Evolutionary conservation across 441 rosid genomes (phyloP), one percentile per base, ranked within the genome.

Genomic region (California macrophylla): DNA sequence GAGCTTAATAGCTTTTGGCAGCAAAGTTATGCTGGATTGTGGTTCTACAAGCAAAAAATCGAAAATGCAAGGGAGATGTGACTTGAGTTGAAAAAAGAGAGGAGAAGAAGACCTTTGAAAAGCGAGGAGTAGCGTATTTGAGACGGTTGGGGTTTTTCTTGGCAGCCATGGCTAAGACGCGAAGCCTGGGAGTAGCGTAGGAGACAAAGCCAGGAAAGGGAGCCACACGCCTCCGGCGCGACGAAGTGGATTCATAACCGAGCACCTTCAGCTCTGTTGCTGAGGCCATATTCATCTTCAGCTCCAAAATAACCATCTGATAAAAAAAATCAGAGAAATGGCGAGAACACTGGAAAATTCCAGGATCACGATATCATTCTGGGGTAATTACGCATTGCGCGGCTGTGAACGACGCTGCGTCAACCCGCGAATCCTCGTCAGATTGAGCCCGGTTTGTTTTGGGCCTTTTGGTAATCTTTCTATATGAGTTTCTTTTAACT

Each of bases 141-240:
- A 93, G 95, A 66, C 97, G 96, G 80, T 93, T 93, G 23, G 97
- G 98, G 82, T 85, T 91, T 78, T 86, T 83, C 83, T 89, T 91
- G 45, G 78, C 81, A 3, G 93, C 84, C 80, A 91, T 77, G 38
- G 89, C 81, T 20, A 82, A 60, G 68, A 84, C 75, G 0, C 29
- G 72, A 63, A 76, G 67, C 60, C 77, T 79, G 50, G 64, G 73
- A 21, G 76, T 65, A 69, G 18, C 60, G 54, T 81, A 81, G 64
- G 75, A 77, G 69, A 79, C 71, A n/a, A 73, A 75, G 77, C 68
- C 28, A 3, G 75, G 72, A 40, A 66, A 64, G 4, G 71, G 74
- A 74, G 78, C 21, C 23, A 60, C 45, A 12, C 64, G 79, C 21
- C 30, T 66, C n/a, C 73, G 38, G 30, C 63, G 70, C 0, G 47